These are phyloP conservation scores for Botryobasidium botryosum DNA, from an alignment of 768 basidiomycete genomes.

Conservation along the genomic window DNA sequence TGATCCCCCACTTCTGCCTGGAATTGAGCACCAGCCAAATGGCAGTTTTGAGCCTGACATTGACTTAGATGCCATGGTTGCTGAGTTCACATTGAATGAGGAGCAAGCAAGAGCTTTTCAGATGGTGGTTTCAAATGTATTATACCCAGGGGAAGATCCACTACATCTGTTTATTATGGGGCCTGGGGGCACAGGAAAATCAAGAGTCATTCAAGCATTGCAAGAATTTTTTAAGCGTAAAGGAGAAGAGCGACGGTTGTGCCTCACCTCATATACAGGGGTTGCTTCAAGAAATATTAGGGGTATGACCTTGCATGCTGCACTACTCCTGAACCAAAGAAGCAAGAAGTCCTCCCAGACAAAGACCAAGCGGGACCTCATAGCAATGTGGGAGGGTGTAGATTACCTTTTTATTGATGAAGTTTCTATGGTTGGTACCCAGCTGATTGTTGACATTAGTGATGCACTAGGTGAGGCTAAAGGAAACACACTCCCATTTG, in stretches of 20 bases:
- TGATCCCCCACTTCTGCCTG: no score
- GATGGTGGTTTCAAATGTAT: not conserved
- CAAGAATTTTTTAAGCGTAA: slow-evolving; percentile 9
- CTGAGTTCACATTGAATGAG: not conserved
- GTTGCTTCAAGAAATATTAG: slow-evolving; percentile 15
- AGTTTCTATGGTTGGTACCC: slow-evolving; percentile 6
- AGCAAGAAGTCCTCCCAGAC: not conserved
- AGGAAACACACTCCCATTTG: slow-evolving; percentile 1
- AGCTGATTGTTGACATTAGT: slow-evolving; percentile 4
- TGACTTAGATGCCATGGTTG: no score
- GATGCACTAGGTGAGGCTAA: not conserved
- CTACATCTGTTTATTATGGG: slow-evolving; percentile 13
- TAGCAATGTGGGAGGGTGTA: slow-evolving; percentile 7
- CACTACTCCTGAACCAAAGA: not conserved
- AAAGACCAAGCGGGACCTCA: not conserved
- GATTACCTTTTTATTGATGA: slow-evolving; percentile 10
- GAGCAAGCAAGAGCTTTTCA: not conserved
- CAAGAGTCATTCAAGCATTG: slow-evolving; percentile 14
- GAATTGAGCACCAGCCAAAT: no score
- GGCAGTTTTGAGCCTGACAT: no score
- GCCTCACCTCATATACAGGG: slow-evolving; percentile 14
- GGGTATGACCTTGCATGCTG: slow-evolving; percentile 15
- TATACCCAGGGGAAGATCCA: slow-evolving; percentile 2
- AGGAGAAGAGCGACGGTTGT: slow-evolving; percentile 3
- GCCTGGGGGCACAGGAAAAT: slow-evolving; percentile 17